phyloP scores from a whole-genome alignment of 1,284 basidiomycete species.

The Hypsizygus ulmarius region DNA sequence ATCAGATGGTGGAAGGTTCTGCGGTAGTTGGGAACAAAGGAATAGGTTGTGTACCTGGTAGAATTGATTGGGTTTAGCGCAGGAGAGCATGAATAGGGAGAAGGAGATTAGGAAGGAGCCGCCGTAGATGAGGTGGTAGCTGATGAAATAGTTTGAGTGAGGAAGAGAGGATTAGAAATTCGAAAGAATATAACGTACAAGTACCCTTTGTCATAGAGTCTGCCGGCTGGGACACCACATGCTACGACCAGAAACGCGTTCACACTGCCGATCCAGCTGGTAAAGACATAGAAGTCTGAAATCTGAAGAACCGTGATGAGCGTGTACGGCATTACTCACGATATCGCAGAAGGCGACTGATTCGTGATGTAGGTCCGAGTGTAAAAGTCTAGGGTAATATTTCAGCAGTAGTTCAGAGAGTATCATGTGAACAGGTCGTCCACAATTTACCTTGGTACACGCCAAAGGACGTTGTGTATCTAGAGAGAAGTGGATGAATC shows the following conservation, averaged over 20 bases:
- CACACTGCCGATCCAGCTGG: slow-evolving; percentile 16
- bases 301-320: not conserved
- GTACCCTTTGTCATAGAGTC: slow-evolving; percentile 20
- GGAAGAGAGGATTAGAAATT: not conserved
- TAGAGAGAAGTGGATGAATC: not conserved
- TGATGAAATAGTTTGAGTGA: not conserved
- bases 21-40: slow-evolving; percentile 1
- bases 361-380: slow-evolving; percentile 15
- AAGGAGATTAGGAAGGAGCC: slow-evolving; percentile 21
- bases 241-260: slow-evolving; percentile 13
- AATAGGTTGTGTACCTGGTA: slow-evolving; percentile 17
- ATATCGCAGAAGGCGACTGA: slow-evolving; percentile 15
- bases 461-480: slow-evolving; percentile 9
- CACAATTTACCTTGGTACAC: slow-evolving; percentile 11
- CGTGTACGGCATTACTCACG: slow-evolving; percentile 7
- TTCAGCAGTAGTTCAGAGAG: not conserved
- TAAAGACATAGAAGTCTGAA: not conserved
- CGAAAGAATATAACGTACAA: slow-evolving; percentile 14
- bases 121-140: slow-evolving; percentile 16
- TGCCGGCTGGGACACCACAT: slow-evolving; percentile 13
- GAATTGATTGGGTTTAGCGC: slow-evolving; percentile 21
- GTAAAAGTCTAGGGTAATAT: slow-evolving; percentile 11
- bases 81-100: slow-evolving; percentile 26
- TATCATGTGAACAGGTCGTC: not conserved
- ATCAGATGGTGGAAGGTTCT: not conserved